Evolutionary conservation across 805 yeast species (phyloP).

Genomic region (Teunomyces tritomae): DNA sequence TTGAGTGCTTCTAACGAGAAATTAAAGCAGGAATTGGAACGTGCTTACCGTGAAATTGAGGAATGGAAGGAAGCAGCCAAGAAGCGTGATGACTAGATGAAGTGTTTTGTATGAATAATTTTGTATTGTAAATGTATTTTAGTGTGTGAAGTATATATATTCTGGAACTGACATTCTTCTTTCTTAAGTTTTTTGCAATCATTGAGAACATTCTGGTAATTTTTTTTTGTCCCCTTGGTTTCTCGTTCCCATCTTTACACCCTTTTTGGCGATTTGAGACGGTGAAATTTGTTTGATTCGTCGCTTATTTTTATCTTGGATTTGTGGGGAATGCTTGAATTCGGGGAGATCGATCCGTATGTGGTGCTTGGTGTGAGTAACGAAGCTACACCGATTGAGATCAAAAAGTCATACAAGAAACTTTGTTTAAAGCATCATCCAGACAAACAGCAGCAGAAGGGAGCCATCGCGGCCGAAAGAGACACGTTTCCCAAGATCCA

Average conservation of each 20-base stretch:
- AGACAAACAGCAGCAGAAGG: constrained; percentile 25
- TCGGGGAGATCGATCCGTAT: constrained; percentile 53
- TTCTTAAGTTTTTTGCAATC: not conserved
- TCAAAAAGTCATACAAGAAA: constrained; percentile 51
- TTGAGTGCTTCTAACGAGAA: constrained; percentile 82
- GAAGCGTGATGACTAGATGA: constrained; percentile 15
- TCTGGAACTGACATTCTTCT: too few relatives aligned
- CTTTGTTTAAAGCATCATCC: constrained; percentile 26
- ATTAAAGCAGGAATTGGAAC: constrained; percentile 81
- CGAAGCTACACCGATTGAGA: constrained; percentile 46
- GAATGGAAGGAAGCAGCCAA: constrained; percentile 58
- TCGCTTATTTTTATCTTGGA: not conserved
- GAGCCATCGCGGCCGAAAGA: constrained; percentile 10
- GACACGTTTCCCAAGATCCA: constrained; percentile 63
- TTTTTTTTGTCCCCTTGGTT: not conserved
- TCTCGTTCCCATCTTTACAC: not conserved
- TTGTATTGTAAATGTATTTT: constrained; percentile 8
- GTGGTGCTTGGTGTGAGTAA: constrained; percentile 43
- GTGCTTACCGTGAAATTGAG: constrained; percentile 90
- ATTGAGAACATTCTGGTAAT: not conserved
- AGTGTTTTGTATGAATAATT: constrained; percentile 3
- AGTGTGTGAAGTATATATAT: not conserved
- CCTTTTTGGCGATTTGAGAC: too few relatives aligned
- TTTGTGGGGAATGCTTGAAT: constrained; percentile 20
- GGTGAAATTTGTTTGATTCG: not conserved